Evolutionary conservation across 768 basidiomycete genomes (phyloP).

Genomic region (Suillus subaureus): DNA sequence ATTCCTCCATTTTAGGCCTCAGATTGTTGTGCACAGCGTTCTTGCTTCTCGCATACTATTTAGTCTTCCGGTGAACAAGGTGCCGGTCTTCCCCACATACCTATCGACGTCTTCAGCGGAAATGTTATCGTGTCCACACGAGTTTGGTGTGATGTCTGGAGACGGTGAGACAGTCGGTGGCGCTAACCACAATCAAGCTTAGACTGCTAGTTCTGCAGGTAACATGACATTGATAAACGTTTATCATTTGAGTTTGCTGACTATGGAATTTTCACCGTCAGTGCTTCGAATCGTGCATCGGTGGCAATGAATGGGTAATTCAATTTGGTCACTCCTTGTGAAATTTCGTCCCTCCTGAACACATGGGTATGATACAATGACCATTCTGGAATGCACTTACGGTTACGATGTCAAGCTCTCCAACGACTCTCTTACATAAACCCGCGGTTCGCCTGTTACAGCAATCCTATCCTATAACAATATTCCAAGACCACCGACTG

Average conservation of each 20-base stretch:
- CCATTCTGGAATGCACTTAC: background rate
- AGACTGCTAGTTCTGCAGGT: background rate
- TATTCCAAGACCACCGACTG: background rate
- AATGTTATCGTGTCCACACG: background rate
- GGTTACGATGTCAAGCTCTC: background rate
- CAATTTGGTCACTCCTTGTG: background rate
- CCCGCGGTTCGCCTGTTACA: background rate
- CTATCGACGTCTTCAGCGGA: background rate
- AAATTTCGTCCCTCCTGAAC: background rate
- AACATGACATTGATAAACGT: background rate
- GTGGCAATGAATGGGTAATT: background rate
- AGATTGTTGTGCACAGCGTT: conserved; percentile 9
- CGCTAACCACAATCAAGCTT: background rate
- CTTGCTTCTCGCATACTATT: conserved; percentile 11
- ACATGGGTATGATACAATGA: background rate
- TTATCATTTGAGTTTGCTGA: background rate
- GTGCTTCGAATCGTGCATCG: background rate
- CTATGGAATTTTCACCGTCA: background rate
- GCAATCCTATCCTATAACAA: background rate
- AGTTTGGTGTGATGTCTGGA: background rate
- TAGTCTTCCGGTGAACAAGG: conserved; percentile 1
- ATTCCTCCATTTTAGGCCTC: conserved; percentile 1
- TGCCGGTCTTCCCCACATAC: background rate
- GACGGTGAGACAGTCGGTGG: background rate
- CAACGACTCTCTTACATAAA: conserved; percentile 5